Evolutionary conservation across 768 basidiomycete genomes (phyloP), one percentile per base, ranked within the genome.

Genomic region (Boletus subparvulus): DNA sequence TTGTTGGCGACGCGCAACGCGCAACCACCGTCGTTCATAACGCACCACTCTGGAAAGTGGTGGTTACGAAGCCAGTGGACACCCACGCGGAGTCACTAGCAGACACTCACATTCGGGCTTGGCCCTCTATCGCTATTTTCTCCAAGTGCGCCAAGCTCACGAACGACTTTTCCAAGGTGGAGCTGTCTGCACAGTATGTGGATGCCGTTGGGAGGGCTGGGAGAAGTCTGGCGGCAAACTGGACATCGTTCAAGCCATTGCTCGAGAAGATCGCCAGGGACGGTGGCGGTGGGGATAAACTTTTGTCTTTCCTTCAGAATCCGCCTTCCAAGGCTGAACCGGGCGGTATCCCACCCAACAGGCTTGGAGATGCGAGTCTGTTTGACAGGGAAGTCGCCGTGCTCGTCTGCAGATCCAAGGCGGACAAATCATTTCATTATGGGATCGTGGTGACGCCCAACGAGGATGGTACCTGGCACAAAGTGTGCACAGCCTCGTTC

Each of bases 401-500:
- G 8, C 43, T 54, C 16, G 28, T 50, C 45, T 61, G 58, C 40
- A 55, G 59, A 28, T 61, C 58, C 45, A 60, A 60, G 45, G 36
- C 2, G 28, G 24, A 54, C 32, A 39, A 32, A 11, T 42, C 32
- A 4, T 61, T 61, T 33, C 50, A 61, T 35, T 60, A 55, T 43
- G 49, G 58, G 19, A 55, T 61, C 3, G 50, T 49, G 24, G 57
- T 60, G 44, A 45, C 19, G 6, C 47, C 47, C 16, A 50, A 46
- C 35, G 33, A 33, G 1, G 55, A 57, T 24, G 43, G 47, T 43
- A 44, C 19, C 14, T 55, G 50, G 54, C 60, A 50, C 50, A 61
- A 60, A 43, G 56, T 63, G 19, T 61, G 55, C 26, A 50, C 54
- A 24, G 45, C 48, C 8, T 37, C 61, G 14, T 62, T 62, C 19